A percentile compares a stretch with the other conserved stretches of the same genome.
These are phyloP conservation scores for Striga hermonthica DNA, from an alignment of 305 asterid genomes.

Conservation along the genomic window DNA sequence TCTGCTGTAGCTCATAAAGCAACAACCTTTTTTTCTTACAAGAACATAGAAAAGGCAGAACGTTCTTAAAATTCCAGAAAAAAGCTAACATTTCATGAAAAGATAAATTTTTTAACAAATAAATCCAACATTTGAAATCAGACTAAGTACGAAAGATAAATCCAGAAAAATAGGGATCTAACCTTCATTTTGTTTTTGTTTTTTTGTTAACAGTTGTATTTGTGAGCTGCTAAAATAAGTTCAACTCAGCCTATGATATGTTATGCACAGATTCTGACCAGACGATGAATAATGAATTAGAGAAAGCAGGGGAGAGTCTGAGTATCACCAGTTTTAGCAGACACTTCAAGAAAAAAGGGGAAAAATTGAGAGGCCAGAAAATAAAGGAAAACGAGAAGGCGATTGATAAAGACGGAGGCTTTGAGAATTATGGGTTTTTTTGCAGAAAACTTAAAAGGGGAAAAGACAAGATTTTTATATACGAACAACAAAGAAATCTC, in stretches of 20 bases:
- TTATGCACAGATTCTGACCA: conserved; percentile 28
- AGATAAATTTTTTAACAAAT: conserved; percentile 12
- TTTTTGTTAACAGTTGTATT: background rate
- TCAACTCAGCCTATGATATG: conserved; percentile 23
- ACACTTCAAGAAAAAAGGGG: background rate
- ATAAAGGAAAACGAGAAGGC: conserved; percentile 20
- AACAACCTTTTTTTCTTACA: too few relatives aligned
- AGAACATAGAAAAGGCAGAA: too few relatives aligned
- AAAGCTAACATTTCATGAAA: background rate
- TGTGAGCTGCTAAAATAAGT: background rate
- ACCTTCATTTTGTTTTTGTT: conserved; percentile 36
- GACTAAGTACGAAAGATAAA: background rate
- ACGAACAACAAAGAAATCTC: conserved; percentile 12
- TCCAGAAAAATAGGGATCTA: conserved; percentile 2
- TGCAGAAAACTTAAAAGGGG: background rate
- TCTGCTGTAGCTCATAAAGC: too few relatives aligned
- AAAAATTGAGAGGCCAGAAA: conserved; percentile 25
- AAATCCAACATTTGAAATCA: background rate
- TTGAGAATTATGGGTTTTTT: conserved; percentile 26
- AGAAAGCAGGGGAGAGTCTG: conserved; percentile 1
- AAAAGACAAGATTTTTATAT: conserved; percentile 12
- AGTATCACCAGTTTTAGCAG: conserved; percentile 10
- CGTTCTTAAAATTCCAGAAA: too few relatives aligned
- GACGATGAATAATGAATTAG: too few relatives aligned
- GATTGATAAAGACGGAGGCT: conserved; percentile 31